Conservation (phyloP, 805 yeast species). For the Monosporozyma aquatica region DNA sequence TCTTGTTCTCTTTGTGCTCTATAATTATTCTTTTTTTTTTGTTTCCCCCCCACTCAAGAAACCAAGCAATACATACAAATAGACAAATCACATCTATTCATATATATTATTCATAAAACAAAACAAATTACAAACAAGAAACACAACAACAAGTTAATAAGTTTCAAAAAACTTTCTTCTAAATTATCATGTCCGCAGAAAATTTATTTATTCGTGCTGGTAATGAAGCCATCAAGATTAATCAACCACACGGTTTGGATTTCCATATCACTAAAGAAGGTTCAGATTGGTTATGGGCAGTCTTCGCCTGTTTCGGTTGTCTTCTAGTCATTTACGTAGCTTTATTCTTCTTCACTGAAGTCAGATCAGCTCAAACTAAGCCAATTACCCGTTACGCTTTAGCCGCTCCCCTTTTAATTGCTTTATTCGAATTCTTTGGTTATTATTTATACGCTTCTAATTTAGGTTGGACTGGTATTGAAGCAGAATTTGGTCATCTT, state of each 20-base stretch:
- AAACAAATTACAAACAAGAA: too few relatives aligned
- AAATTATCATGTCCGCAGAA: background rate
- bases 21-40: too few relatives aligned
- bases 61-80: too few relatives aligned
- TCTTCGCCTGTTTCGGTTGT: slow-evolving; percentile 39
- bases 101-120: too few relatives aligned
- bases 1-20: too few relatives aligned
- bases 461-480: slow-evolving; percentile 45
- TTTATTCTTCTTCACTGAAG: slow-evolving; percentile 22
- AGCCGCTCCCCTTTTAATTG: slow-evolving; percentile 37
- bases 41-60: too few relatives aligned
- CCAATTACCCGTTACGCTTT: slow-evolving; percentile 25
- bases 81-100: too few relatives aligned
- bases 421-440: slow-evolving; percentile 26
- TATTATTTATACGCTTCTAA: slow-evolving; percentile 53
- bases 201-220: slow-evolving; percentile 3
- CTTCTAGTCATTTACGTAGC: slow-evolving; percentile 23
- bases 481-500: slow-evolving; percentile 43
- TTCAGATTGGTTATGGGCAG: slow-evolving; percentile 64
- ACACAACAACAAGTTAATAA: background rate
- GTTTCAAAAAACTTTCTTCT: background rate
- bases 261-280: slow-evolving; percentile 51
- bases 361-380: background rate
- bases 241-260: slow-evolving; percentile 39
- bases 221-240: slow-evolving; percentile 37